Conservation (phyloP, 2,329 filamentous ascomycete genomes). For the Xylaria sp. region DNA sequence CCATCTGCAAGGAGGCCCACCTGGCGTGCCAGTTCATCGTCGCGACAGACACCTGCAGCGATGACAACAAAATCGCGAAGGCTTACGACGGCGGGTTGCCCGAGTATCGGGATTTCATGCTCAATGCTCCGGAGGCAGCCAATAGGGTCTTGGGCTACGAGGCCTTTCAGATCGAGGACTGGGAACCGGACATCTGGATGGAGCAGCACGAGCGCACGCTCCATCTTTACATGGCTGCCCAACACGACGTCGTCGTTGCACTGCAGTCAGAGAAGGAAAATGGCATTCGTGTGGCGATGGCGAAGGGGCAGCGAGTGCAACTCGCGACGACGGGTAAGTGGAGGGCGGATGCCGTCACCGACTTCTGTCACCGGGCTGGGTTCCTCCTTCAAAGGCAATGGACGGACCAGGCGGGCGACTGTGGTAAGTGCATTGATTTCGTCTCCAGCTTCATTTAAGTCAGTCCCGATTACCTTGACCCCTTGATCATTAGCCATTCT, state of each 20-base stretch:
- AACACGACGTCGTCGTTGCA: background rate
- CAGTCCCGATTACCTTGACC: too few relatives aligned
- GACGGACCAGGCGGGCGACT: slow-evolving; percentile 19
- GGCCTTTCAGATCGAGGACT: slow-evolving; percentile 16
- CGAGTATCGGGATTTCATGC: slow-evolving; percentile 5
- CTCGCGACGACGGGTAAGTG: slow-evolving; percentile 20
- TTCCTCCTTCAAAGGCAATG: slow-evolving; percentile 16
- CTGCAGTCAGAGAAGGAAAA: background rate
- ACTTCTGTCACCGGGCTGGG: slow-evolving; percentile 13
- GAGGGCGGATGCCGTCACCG: slow-evolving; percentile 13
- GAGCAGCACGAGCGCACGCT: slow-evolving; percentile 15
- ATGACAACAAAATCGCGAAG: slow-evolving; percentile 9
- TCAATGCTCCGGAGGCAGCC: slow-evolving; percentile 14
- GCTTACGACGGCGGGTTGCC: slow-evolving; percentile 7
- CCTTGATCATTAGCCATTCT: background rate
- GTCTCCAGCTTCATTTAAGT: too few relatives aligned
- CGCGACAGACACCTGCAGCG: slow-evolving; percentile 19
- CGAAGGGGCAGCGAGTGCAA: slow-evolving; percentile 15
- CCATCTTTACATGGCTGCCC: slow-evolving; percentile 7
- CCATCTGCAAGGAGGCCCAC: background rate
- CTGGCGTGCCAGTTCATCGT: slow-evolving; percentile 26
- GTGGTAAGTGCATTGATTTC: slow-evolving; percentile 12
- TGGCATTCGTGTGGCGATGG: background rate
- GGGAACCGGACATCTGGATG: slow-evolving; percentile 3
- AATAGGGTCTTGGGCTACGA: slow-evolving; percentile 13